Evolutionary conservation across 345 rosid genomes (phyloP), one percentile per base, ranked within the genome.

Genomic region (Clarkia xantiana): DNA sequence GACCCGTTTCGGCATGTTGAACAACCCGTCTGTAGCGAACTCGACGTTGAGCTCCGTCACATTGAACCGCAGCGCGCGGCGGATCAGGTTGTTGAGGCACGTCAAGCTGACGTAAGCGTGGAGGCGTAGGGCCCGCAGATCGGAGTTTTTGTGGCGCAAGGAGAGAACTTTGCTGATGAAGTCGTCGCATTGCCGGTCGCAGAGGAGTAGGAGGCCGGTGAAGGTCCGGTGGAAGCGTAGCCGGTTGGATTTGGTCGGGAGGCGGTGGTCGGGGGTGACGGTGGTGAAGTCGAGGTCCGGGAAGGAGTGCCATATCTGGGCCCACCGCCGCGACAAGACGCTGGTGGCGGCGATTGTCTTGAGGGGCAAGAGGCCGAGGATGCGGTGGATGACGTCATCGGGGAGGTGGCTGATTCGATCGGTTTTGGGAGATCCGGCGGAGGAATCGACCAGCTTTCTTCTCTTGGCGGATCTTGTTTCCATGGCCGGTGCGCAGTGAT

Each of bases 201-300:
- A 34, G 0, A 53, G 18, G 36, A 17, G 42, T 10, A 59, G 51
- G 56, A 51, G 43, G n/a, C n/a, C n/a, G 42, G 49, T 43, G 18
- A 18, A 47, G 18, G 43, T 45, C 3, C 54, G 25, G 3, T 53
- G 47, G 18, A 49, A 40, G 14, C 44, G 18, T 1, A 11, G 17
- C 10, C 17, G 11, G 36, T 15, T 47, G 23, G 16, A 41, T 15
- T 25, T 40, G 46, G 53, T 36, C 25, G 0, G 9, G 36, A 29
- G 7, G 18, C 10, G 19, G 18, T 43, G 46, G 9, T 4, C 10
- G 34, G 42, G 58, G 51, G 67, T 47, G 11, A 76, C 54, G 42
- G 80, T 54, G 44, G 80, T 82, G 74, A 89, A 89, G 62, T 84
- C 97, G 2, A 89, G 95, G 56, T 89, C 97, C 2, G 97, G 95